A percentile compares a stretch with the other conserved stretches of the same genome.
These are phyloP conservation scores for Dendrobium catenatum DNA, from an alignment of 106 monocot genomes.

Conservation along the genomic window DNA sequence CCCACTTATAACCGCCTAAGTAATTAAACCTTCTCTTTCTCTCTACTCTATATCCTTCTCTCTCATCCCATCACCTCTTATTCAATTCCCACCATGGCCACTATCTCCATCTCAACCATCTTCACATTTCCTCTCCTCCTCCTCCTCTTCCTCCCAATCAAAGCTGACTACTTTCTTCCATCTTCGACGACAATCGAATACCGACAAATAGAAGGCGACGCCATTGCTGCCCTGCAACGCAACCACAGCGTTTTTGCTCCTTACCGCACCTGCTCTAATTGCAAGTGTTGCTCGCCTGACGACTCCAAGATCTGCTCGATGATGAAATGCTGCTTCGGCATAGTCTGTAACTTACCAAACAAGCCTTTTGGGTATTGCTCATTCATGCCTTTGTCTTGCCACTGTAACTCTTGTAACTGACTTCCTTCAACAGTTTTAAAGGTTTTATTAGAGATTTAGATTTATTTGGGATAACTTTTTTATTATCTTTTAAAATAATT, in stretches of 20 bases:
- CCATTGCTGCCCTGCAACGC: background rate
- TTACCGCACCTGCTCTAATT: slow-evolving; percentile 48
- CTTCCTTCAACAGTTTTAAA: too few species aligned
- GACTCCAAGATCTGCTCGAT: slow-evolving; percentile 35
- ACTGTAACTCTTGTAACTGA: slow-evolving; percentile 36
- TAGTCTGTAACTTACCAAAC: slow-evolving; percentile 60
- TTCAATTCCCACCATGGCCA: background rate
- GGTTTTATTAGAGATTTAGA: too few species aligned
- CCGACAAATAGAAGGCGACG: background rate
- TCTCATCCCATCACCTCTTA: background rate
- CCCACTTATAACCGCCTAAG: too few species aligned
- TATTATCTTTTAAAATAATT: too few species aligned
- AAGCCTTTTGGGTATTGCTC: slow-evolving; percentile 74
- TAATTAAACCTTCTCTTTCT: background rate
- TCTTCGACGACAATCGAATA: background rate
- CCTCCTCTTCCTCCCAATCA: background rate
- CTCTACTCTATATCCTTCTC: background rate
- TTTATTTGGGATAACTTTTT: too few species aligned
- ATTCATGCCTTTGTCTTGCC: slow-evolving; percentile 54
- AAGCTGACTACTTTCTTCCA: background rate
- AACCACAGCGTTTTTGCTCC: background rate
- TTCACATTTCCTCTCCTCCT: background rate
- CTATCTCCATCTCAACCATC: background rate
- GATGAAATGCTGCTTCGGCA: slow-evolving; percentile 69
- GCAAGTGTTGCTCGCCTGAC: slow-evolving; percentile 44